Conservation (phyloP, 352 stramenopile genomes). For the Pythium apleroticum region DNA sequence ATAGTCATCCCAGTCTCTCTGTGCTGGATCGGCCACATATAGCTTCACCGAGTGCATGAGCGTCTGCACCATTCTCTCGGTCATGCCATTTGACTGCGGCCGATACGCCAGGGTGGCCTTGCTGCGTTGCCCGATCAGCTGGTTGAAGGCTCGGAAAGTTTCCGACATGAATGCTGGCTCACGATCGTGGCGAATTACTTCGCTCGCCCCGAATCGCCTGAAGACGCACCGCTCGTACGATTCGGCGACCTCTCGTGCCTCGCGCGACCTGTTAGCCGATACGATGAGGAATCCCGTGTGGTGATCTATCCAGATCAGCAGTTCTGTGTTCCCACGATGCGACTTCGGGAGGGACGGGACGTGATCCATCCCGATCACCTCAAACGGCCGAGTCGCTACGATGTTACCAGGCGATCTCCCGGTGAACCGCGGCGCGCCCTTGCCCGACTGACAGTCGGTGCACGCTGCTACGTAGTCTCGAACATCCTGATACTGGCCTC, state of each 20-base stretch:
- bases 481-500: slow-evolving; percentile 9
- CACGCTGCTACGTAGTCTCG: slow-evolving; percentile 12
- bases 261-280: slow-evolving; percentile 10
- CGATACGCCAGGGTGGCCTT: slow-evolving; percentile 22
- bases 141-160: slow-evolving; percentile 27
- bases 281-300: slow-evolving; percentile 22
- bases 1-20: slow-evolving; percentile 33
- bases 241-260: slow-evolving; percentile 19
- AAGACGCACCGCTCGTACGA: slow-evolving; percentile 26
- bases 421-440: slow-evolving; percentile 6
- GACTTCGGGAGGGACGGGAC: slow-evolving; percentile 28
- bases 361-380: slow-evolving; percentile 35
- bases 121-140: slow-evolving; percentile 16
- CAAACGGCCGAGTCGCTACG: slow-evolving; percentile 20
- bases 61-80: slow-evolving; percentile 31
- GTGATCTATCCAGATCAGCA: slow-evolving; percentile 30
- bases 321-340: slow-evolving; percentile 30
- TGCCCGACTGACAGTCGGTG: slow-evolving; percentile 26
- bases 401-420: slow-evolving; percentile 19
- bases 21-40: slow-evolving; percentile 24
- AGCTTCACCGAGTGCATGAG: slow-evolving; percentile 21
- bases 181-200: slow-evolving; percentile 28
- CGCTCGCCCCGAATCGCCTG: slow-evolving; percentile 22
- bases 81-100: slow-evolving; percentile 23
- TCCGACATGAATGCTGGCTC: slow-evolving; percentile 32